Evolutionary conservation across 352 stramenopile species (phyloP), one percentile per base, ranked within the genome.

Genomic region (Thraustochytrium sp.): DNA sequence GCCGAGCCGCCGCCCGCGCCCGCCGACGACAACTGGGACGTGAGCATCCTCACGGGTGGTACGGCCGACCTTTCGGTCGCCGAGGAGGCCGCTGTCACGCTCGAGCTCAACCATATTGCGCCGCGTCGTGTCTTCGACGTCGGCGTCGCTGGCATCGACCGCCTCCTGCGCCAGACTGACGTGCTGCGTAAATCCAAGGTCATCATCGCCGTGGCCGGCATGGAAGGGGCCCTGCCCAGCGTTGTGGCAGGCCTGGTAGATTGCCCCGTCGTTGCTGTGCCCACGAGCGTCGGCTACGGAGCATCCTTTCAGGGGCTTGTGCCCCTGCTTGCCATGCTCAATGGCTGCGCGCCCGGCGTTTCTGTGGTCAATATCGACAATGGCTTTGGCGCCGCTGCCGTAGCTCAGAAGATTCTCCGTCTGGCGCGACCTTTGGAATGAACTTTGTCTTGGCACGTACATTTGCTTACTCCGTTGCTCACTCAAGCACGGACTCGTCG

Each of bases 301-400:
- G 87, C 89, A 21, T 91, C 91, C 2, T 95, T 95, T 63, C 90
- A 92, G 2, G 96, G 96, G 0, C 87, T 98, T 11, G 95, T 94
- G 64, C 95, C 96, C 0, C 88, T 99, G 56, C 87, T 98, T 23
- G 98, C 96, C 11, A 99, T 99, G 95, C 89, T 99, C 42, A 99
- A 98, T 87, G 94, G 92, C 26, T 99, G 96, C 86, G 96, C 94
- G 53, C 96, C 96, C 18, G 96, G 96, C n/a, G 95, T 99, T 2
- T 93, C 93, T n/a, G 95, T 98, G 48, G 94, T 98, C n/a, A 99
- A 99, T 87, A 98, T 99, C 82, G 96, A 99, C 88, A 99, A 99
- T 85, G 96, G 96, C 44, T 98, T 99, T 88, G 96, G 96, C 4
- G 96, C 94, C 3, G 96, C 96, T 9, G 94, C 96, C 0, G 91